These are phyloP conservation scores for Fimicolochytrium jonesii DNA, from an alignment of 192 early-diverging fungal genomes.

Conservation along the genomic window DNA sequence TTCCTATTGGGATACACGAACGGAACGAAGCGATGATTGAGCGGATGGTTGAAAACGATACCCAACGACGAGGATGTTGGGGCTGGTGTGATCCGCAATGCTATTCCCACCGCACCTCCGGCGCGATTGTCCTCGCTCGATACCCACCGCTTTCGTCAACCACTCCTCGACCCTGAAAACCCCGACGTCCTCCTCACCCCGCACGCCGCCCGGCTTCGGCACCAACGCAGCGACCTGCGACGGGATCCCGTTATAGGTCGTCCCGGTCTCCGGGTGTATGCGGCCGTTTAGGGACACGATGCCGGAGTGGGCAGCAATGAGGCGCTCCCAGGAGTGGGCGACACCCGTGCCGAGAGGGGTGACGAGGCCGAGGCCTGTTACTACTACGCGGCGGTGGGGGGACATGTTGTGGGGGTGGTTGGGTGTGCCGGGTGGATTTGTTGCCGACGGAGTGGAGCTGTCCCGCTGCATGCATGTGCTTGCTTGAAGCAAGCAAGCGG, in stretches of 20 bases:
- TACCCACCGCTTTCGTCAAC: slow-evolving; percentile 66
- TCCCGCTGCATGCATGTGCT: too few relatives aligned
- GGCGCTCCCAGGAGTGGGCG: slow-evolving; percentile 59
- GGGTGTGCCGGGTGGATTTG: too few relatives aligned
- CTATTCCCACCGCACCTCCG: too few relatives aligned
- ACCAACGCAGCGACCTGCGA: slow-evolving; percentile 76
- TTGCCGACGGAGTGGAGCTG: too few relatives aligned
- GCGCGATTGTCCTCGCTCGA: too few relatives aligned
- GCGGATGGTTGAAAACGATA: too few relatives aligned
- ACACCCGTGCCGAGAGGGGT: slow-evolving; percentile 84
- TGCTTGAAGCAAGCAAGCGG: too few relatives aligned
- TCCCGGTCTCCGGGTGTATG: slow-evolving; percentile 15
- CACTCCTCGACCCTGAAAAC: slow-evolving; percentile 51
- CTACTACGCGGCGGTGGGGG: slow-evolving; percentile 68
- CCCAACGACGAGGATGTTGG: too few relatives aligned
- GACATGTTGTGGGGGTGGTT: too few relatives aligned
- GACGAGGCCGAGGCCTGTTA: slow-evolving; percentile 90
- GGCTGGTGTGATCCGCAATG: too few relatives aligned
- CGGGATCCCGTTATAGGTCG: slow-evolving; percentile 55
- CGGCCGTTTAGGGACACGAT: slow-evolving; percentile 60
- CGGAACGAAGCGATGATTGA: too few relatives aligned
- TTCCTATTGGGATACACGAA: too few relatives aligned
- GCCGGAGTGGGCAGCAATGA: slow-evolving; percentile 72
- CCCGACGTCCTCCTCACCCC: slow-evolving; percentile 57
- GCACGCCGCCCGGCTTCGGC: slow-evolving; percentile 29